These are phyloP conservation scores for Penicillium pancosmium DNA, from an alignment of 495 filamentous ascomycete species.

Conservation along the genomic window DNA sequence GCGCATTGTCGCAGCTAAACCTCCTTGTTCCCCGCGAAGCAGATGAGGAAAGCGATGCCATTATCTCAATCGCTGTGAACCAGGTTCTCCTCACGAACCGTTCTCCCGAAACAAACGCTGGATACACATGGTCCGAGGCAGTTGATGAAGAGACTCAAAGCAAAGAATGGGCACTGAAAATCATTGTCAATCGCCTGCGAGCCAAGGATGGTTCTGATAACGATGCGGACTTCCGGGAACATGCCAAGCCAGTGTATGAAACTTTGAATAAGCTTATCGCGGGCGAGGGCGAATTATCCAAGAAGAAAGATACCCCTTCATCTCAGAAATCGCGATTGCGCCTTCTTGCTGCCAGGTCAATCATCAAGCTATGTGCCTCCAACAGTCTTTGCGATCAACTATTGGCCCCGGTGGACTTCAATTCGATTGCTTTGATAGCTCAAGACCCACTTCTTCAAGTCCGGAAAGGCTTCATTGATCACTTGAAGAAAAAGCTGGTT, in stretches of 20 bases:
- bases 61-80: conserved; percentile 77
- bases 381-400: conserved; percentile 74
- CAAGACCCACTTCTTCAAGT: conserved; percentile 79
- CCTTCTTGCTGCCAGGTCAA: conserved; percentile 75
- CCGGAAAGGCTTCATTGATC: conserved; percentile 73
- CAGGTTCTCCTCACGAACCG: conserved; percentile 74
- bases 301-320: conserved; percentile 70
- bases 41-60: conserved; percentile 71
- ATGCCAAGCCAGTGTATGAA: conserved; percentile 70
- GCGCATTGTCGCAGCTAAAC: conserved; percentile 80
- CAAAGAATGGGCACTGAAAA: conserved; percentile 86
- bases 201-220: conserved; percentile 58
- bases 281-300: conserved; percentile 76
- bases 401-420: conserved; percentile 72
- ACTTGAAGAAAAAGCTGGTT: conserved; percentile 82
- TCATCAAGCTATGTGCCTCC: conserved; percentile 79
- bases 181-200: conserved; percentile 83
- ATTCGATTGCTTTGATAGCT: conserved; percentile 72
- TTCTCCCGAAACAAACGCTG: conserved; percentile 47
- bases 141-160: conserved; percentile 79
- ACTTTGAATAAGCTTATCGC: conserved; percentile 74
- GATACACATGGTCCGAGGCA: conserved; percentile 69
- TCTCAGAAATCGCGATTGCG: conserved; percentile 76
- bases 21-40: conserved; percentile 74
- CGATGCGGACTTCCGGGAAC: conserved; percentile 61